Evolutionary conservation across 371 early-diverging fungal genomes (phyloP), one percentile per base, ranked within the genome.

Genomic region (Phascolomyces articulosus): DNA sequence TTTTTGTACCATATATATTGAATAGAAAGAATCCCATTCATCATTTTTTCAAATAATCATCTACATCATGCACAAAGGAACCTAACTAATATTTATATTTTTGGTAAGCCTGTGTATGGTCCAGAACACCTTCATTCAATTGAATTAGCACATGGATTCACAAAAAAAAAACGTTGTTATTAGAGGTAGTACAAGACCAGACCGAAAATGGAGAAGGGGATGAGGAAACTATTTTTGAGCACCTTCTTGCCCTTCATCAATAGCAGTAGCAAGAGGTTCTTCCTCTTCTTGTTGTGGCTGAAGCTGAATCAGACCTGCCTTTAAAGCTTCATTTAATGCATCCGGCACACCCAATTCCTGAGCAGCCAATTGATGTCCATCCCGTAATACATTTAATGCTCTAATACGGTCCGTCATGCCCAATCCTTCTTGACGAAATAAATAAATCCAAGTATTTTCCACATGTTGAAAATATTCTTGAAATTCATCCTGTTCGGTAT

Each of bases 331-430:
- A 57, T 60, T 66, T 8, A 69, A 64, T 31, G 64, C 69, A 15
- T 67, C 63, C 2, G 67, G 59, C 3, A 64, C 20, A 23, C 65
- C 61, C 11, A 58, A 62, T 41, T 67, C 73, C 29, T 70, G 27
- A 0, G 48, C 51, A 2, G 78, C 78, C 26, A 56, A 64, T 23
- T 72, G 71, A 27, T 75, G 68, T 3, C 78, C 78, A 63, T 78
- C 78, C 21, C 71, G 40, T 31, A 78, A 48, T 1, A 75, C 56
- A 44, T 75, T 78, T 4, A 78, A 31, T 27, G 73, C 68, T 15
- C 78, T 51, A 3, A 78, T 71, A 38, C 62, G 66, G 60, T 78
- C 78, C n/a, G 78, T 78, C 58, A 65, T 55, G 31, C 64, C 64
- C 7, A 51, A 7, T 1, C 53, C 51, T 41, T 62, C 40, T 13